Conservation (phyloP, 2,329 filamentous ascomycete species). For the Neofusicoccum laricinum region DNA sequence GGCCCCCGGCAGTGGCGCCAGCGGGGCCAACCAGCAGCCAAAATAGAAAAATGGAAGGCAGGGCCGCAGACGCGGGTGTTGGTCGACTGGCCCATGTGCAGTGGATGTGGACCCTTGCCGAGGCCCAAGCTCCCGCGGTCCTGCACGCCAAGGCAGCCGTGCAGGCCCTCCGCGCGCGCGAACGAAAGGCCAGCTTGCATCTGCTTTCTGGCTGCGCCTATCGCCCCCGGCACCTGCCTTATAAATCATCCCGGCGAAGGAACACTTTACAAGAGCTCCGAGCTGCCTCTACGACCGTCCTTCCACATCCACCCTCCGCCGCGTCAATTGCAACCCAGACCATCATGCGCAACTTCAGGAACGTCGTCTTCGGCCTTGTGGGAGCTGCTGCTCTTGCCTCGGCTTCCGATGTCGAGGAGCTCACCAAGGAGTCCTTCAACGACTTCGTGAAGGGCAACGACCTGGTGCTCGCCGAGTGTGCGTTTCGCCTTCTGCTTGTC, state of each 20-base stretch:
- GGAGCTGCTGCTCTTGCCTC: slow-evolving; percentile 58
- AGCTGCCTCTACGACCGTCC: neutral
- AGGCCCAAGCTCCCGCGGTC: slow-evolving; percentile 6
- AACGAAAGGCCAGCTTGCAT: slow-evolving; percentile 16
- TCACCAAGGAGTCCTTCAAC: slow-evolving; percentile 84
- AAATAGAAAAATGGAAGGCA: neutral
- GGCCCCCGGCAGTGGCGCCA: neutral
- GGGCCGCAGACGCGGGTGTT: neutral
- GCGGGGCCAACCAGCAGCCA: neutral
- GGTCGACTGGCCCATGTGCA: neutral
- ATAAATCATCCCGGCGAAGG: slow-evolving; percentile 9
- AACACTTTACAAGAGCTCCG: slow-evolving; percentile 6
- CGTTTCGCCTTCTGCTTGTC: slow-evolving; percentile 35
- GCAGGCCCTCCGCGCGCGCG: slow-evolving; percentile 3
- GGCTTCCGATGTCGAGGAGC: slow-evolving; percentile 76
- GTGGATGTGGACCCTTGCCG: slow-evolving; percentile 9
- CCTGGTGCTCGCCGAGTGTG: slow-evolving; percentile 92
- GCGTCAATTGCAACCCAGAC: neutral
- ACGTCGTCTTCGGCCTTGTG: slow-evolving; percentile 39
- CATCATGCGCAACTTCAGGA: slow-evolving; percentile 24
- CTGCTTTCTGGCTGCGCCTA: neutral
- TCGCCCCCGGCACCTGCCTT: slow-evolving; percentile 11
- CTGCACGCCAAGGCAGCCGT: slow-evolving; percentile 10
- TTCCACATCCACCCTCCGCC: neutral
- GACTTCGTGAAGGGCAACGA: slow-evolving; percentile 82